A percentile compares a stretch with the other conserved stretches of the same genome.
Evolutionary conservation across 768 basidiomycete genomes (phyloP).

Genomic region (Pleurotus djamor): DNA sequence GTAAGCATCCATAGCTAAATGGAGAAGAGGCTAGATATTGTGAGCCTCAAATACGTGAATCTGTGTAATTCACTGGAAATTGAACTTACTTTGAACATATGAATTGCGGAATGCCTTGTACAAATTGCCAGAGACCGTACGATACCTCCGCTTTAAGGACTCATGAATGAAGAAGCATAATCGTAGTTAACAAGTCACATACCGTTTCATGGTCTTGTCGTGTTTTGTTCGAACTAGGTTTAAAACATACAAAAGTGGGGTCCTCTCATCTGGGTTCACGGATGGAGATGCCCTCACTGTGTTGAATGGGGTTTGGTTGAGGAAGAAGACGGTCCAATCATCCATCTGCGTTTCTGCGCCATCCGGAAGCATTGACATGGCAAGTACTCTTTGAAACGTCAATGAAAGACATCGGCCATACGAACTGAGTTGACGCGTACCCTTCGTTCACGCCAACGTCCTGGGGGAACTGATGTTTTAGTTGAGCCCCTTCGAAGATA

Average conservation of each 20-base stretch:
- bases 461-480: constrained; percentile 94
- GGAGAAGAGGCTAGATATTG: constrained; percentile 55
- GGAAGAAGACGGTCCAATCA: constrained; percentile 98
- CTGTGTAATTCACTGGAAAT: constrained; percentile 1
- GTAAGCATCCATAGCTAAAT: constrained; percentile 77
- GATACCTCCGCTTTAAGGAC: constrained; percentile 57
- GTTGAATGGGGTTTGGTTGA: constrained; percentile 90
- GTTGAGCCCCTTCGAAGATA: constrained; percentile 88
- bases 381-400: constrained; percentile 64
- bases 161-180: neutral
- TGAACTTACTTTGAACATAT: constrained; percentile 63
- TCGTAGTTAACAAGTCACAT: constrained; percentile 13
- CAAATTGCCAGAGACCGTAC: constrained; percentile 84
- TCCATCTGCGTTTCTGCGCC: constrained; percentile 92
- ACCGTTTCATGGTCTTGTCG: constrained; percentile 69
- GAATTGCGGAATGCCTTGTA: constrained; percentile 76
- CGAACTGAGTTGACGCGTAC: constrained; percentile 39
- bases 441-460: constrained; percentile 92
- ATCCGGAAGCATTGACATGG: constrained; percentile 98
- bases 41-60: neutral
- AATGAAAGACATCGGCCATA: neutral
- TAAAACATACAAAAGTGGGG: constrained; percentile 66
- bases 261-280: constrained; percentile 24
- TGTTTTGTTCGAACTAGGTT: constrained; percentile 80
- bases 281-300: constrained; percentile 82